These are phyloP conservation scores for Aspergillus puulaauensis DNA, from an alignment of 2,329 filamentous ascomycete genomes.

Conservation along the genomic window DNA sequence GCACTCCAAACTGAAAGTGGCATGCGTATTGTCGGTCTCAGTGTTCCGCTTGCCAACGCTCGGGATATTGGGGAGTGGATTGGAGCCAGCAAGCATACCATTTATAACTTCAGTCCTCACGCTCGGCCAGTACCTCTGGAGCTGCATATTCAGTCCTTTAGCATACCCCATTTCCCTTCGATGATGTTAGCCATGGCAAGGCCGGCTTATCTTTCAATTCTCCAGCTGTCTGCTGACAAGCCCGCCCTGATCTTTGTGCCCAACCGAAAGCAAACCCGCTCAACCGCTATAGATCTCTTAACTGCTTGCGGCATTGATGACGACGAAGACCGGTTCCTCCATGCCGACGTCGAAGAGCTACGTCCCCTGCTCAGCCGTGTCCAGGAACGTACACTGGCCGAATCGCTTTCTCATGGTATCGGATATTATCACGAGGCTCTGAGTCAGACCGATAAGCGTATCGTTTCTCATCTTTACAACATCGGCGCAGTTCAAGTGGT, in stretches of 20 bases:
- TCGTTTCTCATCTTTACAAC: constrained; percentile 87
- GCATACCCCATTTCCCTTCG: constrained; percentile 94
- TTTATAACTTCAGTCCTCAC: constrained; percentile 97
- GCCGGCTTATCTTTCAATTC: constrained; percentile 84
- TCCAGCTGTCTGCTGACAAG: constrained; percentile 84
- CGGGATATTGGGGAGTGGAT: constrained; percentile 97
- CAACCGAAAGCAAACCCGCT: constrained; percentile 86
- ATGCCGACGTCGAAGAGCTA: constrained; percentile 79
- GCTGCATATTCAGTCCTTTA: constrained; percentile 92
- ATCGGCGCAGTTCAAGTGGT: constrained; percentile 88
- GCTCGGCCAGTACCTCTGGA: constrained; percentile 86
- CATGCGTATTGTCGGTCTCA: constrained; percentile 83
- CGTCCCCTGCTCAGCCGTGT: constrained; percentile 77
- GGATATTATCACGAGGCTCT: constrained; percentile 97
- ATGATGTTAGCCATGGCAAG: constrained; percentile 99
- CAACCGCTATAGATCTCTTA: constrained; percentile 81
- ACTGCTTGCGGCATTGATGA: constrained; percentile 86
- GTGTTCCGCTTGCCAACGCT: constrained; percentile 89
- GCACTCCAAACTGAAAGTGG: constrained; percentile 80
- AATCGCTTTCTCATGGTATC: constrained; percentile 88
- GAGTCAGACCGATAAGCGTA: constrained; percentile 82
- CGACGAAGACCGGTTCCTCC: constrained; percentile 89
- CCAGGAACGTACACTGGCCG: constrained; percentile 81
- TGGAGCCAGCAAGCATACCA: constrained; percentile 94
- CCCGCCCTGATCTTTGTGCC: constrained; percentile 91